Percentiles rank a stretch among this genome's conserved stretches.
phyloP scores from a whole-genome alignment of 202 grass and related monocot genomes.

The Musa balbisiana region DNA sequence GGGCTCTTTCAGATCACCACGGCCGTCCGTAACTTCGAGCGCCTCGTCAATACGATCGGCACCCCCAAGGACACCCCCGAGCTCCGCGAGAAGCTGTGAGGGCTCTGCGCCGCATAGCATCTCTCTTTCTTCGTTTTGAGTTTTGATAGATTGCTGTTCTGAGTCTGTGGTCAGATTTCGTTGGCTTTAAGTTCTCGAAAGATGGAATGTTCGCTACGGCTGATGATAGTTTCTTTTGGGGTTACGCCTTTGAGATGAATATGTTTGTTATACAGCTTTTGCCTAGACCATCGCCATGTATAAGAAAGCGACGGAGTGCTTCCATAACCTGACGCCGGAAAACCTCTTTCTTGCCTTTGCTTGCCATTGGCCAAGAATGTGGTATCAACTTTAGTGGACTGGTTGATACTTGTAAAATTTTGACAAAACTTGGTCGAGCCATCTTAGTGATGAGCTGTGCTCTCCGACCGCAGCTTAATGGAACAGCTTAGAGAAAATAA shows the following conservation, averaged over 20 bases:
- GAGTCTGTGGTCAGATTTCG: not conserved
- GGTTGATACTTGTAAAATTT: not conserved
- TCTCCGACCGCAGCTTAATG: not conserved
- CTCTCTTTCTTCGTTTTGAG: not conserved
- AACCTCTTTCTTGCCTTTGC: not conserved
- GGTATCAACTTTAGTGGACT: not conserved
- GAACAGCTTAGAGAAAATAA: not conserved
- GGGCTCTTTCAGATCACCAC: conserved; percentile 26
- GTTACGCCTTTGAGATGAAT: not conserved
- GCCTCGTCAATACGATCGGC: conserved; percentile 23
- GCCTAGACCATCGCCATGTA: not conserved
- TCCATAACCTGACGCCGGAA: not conserved
- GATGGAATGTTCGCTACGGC: not conserved
- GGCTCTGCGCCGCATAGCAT: not conserved
- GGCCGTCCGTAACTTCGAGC: conserved; percentile 19
- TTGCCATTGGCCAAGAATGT: not conserved
- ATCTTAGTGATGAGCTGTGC: not conserved
- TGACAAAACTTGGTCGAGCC: not conserved
- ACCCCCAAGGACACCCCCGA: conserved; percentile 14
- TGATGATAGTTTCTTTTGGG: not conserved
- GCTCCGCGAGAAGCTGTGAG: conserved; percentile 15
- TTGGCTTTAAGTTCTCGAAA: not conserved
- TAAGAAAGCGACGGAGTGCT: not conserved
- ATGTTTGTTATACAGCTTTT: not conserved
- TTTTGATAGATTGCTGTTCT: not conserved